Evolutionary conservation across 1,284 basidiomycete genomes (phyloP), one percentile per base, ranked within the genome.

Genomic region (Naganishia sp.): DNA sequence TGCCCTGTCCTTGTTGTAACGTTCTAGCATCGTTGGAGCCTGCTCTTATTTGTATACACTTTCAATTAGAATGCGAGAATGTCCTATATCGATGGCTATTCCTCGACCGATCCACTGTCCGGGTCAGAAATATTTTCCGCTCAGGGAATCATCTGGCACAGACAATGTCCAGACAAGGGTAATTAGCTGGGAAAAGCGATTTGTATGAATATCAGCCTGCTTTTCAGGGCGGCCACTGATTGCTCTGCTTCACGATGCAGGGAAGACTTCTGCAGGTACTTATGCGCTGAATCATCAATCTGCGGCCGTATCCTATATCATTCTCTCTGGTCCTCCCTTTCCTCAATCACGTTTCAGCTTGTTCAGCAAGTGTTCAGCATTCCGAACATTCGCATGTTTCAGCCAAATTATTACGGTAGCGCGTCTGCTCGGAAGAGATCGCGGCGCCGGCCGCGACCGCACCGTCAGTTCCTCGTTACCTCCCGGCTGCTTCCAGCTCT

Each of bases 361-460:
- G 36, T 39, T 39, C 6, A 50, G 23, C 49, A 50, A 9, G 2
- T 39, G 36, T 39, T 39, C 6, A 50, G 23, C 49, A 50, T 15
- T 50, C 49, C 49, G 49, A 50, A 50, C 49, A 5, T 23, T 25
- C 15, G 13, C 46, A 52, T 49, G 48, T 49, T 49, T 49, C 21
- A 28, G 48, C 48, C 28, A 21, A 39, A 39, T 9, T 39, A 39
- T 39, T 39, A 39, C 36, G 36, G 7, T 28, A 28, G 28, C 28
- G 36, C 57, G 33, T 48, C 43, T 25, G 16, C 36, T 60, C 59
- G 59, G 59, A 61, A 61, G 33, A 52, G 48, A 61, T 10, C 59
- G 59, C 59, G 18, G 23, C 28, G 48, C 33, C 59, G 59, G 59
- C 43, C 48, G 59, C 59, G 48, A 18, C 59, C 59, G 59, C 39